Evolutionary conservation across 2,329 filamentous ascomycete genomes (phyloP), one percentile per base, ranked within the genome.

Genomic region (Alternaria dauci): DNA sequence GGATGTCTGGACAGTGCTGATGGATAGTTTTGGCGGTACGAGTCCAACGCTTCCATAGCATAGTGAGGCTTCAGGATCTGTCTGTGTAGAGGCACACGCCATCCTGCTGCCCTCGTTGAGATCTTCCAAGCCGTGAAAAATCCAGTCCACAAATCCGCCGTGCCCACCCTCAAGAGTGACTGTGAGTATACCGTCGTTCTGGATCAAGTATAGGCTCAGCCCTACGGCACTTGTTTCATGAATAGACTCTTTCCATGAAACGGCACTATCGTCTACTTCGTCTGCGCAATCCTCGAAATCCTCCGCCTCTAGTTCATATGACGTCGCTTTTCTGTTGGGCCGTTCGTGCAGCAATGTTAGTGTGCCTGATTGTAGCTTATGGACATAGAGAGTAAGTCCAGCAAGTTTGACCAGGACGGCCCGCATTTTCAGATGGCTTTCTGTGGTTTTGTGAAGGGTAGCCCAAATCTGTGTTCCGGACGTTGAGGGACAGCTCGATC

Each of bases 231-330:
- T 46, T 8, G 16, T 0, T 6, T 46, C 43, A 2, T 12, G 4
- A 18, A 9, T 8, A 8, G 23, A 1, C 1, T 18, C 25, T 8
- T 3, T 2, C 0, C 0, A 3, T 30, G 25, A 1, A 5, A 5
- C 16, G 1, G 8, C 11, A 8, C n/a, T 12, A 14, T 28, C 25
- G n/a, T 18, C 8, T 23, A 44, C 0, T 18, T 46, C 42, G 1
- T 46, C 25, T 1, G 2, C 16, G 1, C 9, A 0, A 2, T 30
- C 43, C 0, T 18, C 26, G 3, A 46, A 46, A 1, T 30, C 43
- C 18, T 46, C n/a, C 2, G 6, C 26, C 0, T 46, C 1, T 2
- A 46, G 5, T 14, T 5, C 9, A 46, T 46, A 12, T 1, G 18
- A n/a, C 25, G 0, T 46, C 12, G 26, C 20, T 6, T 30, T 4